phyloP scores from a whole-genome alignment of 202 grass and related monocot species.

The Eragrostis tef region DNA sequence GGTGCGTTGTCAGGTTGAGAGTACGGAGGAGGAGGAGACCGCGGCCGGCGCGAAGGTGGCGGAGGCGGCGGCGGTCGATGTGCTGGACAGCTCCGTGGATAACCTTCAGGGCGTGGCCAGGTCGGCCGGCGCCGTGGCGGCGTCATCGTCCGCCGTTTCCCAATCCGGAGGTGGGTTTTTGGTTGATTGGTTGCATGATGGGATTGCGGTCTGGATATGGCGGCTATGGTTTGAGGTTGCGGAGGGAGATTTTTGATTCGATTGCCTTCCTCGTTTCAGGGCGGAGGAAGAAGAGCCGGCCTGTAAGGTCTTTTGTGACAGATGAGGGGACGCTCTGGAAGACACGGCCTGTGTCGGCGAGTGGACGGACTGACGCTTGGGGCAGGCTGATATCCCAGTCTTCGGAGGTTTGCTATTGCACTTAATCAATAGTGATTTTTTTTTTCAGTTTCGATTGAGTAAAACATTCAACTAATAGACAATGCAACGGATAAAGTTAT shows the following conservation, averaged over 20 bases:
- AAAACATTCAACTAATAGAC: not conserved
- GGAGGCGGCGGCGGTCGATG: slow-evolving; percentile 25
- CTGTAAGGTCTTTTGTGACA: not conserved
- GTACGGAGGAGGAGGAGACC: slow-evolving; percentile 18
- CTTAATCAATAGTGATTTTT: not conserved
- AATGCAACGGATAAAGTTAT: not conserved
- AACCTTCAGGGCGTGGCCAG: slow-evolving; percentile 20
- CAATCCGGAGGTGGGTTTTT: slow-evolving; percentile 27
- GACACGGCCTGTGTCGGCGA: slow-evolving; percentile 27
- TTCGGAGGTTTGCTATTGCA: slow-evolving; percentile 50
- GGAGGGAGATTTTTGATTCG: slow-evolving; percentile 29
- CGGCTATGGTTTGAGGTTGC: not conserved
- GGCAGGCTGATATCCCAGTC: slow-evolving; percentile 78
- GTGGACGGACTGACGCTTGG: slow-evolving; percentile 53
- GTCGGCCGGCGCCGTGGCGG: slow-evolving; percentile 25
- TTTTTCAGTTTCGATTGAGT: not conserved
- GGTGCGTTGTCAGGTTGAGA: slow-evolving; percentile 21
- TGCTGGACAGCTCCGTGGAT: slow-evolving; percentile 31
- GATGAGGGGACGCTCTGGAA: slow-evolving; percentile 40
- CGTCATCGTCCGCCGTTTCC: slow-evolving; percentile 50
- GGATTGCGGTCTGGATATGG: not conserved
- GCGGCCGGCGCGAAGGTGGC: slow-evolving; percentile 5
- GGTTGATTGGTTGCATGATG: not conserved
- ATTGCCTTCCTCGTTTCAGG: not conserved
- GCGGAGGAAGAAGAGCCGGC: slow-evolving; percentile 34